Evolutionary conservation across 129 eudicot species (phyloP).

Genomic region (Flaveria ramosissima): DNA sequence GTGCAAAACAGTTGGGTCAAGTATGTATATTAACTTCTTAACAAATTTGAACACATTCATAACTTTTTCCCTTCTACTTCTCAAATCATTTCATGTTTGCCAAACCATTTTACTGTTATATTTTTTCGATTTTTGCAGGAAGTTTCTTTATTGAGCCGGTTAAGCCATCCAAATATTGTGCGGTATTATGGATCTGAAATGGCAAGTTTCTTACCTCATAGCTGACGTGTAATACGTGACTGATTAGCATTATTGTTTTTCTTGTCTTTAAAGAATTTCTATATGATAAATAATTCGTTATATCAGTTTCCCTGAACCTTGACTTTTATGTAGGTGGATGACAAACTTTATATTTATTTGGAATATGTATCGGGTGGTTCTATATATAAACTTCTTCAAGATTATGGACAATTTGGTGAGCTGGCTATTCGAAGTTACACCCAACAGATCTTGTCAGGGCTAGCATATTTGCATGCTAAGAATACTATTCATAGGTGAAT

Average conservation of each 20-base stretch:
- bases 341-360: slow-evolving; percentile 84
- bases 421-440: slow-evolving; percentile 84
- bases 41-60: slow-evolving; percentile 17
- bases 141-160: slow-evolving; percentile 77
- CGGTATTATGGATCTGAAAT: slow-evolving; percentile 89
- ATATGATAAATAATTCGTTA: slow-evolving; percentile 1
- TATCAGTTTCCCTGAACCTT: neutral
- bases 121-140: slow-evolving; percentile 56
- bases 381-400: slow-evolving; percentile 90
- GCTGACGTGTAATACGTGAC: neutral
- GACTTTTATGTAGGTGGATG: slow-evolving; percentile 67
- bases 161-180: slow-evolving; percentile 95
- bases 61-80: neutral
- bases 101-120: slow-evolving; percentile 7
- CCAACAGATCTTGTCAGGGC: slow-evolving; percentile 93
- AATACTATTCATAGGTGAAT: slow-evolving; percentile 80
- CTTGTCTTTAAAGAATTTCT: neutral
- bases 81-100: slow-evolving; percentile 6
- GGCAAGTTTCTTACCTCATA: slow-evolving; percentile 44
- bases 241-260: slow-evolving; percentile 4
- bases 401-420: slow-evolving; percentile 91
- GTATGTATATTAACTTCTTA: slow-evolving; percentile 44
- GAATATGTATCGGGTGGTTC: slow-evolving; percentile 99
- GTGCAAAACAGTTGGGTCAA: slow-evolving; percentile 90
- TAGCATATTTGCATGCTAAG: slow-evolving; percentile 85